Evolutionary conservation across 2,329 filamentous ascomycete genomes (phyloP), one percentile per base, ranked within the genome.

Genomic region (Magnaporthiopsis incrustans): DNA sequence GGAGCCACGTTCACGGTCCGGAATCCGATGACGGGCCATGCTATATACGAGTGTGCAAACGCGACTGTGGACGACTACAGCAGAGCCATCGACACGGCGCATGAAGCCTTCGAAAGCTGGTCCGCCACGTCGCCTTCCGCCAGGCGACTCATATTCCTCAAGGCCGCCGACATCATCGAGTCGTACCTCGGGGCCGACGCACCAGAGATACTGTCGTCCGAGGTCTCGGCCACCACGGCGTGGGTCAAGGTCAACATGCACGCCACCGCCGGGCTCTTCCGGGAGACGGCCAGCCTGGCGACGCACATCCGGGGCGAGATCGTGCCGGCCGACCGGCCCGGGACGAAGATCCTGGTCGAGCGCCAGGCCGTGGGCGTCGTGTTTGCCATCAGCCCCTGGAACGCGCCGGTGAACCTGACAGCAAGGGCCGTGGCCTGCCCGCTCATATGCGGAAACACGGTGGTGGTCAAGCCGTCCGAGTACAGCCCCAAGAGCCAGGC

Each of bases 361-460:
- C 86, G 86, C 71, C 85, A 89, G 72, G 87, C 89, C 0, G 88
- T 85, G 67, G 89, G 89, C 1, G 88, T 90, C 4, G 80, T 89
- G 25, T 76, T 90, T 57, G 85, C 82, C 4, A 90, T 91, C 70
- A 86, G 85, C 14, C 88, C 89, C 2, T 91, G 89, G 87, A 88
- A 78, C 69, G 71, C 70, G 12, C 72, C 68, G 2, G 70, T 71
- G 25, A 71, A 70, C 25, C 68, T 73, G 26, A 72, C 70, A 1
- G 70, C 70, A 6, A 65, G 71, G 6, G 71, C 71, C 15, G 83
- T 84, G 58, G 73, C 78, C 27, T 77, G 79, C 63, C 82, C 86
- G 3, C 75, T 89, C 14, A 35, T 82, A 77, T 73, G 72, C 8
- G 85, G 85, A 59, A 87, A 86, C 71, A 87, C 86, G 0, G 78